Evolutionary conservation across 768 basidiomycete genomes (phyloP).

Genomic region (Mrakia blollopis): DNA sequence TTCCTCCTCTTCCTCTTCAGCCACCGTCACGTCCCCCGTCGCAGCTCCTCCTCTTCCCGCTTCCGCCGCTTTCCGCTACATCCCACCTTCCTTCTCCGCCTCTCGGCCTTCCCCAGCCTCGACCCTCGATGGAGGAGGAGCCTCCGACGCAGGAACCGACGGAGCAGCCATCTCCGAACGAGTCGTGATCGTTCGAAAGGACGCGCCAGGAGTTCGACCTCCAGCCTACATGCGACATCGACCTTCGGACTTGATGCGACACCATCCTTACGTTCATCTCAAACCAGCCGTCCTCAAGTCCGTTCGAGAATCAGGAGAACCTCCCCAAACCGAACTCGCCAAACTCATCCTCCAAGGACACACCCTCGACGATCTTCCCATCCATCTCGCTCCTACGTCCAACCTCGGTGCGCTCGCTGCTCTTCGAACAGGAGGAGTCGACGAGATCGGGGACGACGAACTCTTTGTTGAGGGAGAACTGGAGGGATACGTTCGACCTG

Average conservation of each 20-base stretch:
- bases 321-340: conserved; percentile 16
- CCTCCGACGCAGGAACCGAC: conserved; percentile 1
- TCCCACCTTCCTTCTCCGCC: not conserved
- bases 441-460: conserved; percentile 27
- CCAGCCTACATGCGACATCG: conserved; percentile 29
- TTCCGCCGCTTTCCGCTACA: too few relatives aligned
- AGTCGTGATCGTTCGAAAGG: not conserved
- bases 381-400: conserved; percentile 11
- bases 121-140: not conserved
- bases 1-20: not conserved
- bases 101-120: not conserved
- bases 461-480: conserved; percentile 31
- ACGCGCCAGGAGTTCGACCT: conserved; percentile 15
- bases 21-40: not conserved
- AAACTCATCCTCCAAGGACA: conserved; percentile 19
- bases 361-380: conserved; percentile 16
- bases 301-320: conserved; percentile 4
- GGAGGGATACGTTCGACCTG: conserved; percentile 22
- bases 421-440: conserved; percentile 2
- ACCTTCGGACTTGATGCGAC: not conserved
- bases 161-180: not conserved
- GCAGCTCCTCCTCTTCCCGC: conserved; percentile 4
- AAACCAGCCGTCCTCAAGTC: conserved; percentile 11
- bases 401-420: conserved; percentile 27
- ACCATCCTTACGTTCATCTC: conserved; percentile 22